These are phyloP conservation scores for Zasmidium angulare DNA, from an alignment of 2,329 filamentous ascomycete genomes.

Conservation along the genomic window DNA sequence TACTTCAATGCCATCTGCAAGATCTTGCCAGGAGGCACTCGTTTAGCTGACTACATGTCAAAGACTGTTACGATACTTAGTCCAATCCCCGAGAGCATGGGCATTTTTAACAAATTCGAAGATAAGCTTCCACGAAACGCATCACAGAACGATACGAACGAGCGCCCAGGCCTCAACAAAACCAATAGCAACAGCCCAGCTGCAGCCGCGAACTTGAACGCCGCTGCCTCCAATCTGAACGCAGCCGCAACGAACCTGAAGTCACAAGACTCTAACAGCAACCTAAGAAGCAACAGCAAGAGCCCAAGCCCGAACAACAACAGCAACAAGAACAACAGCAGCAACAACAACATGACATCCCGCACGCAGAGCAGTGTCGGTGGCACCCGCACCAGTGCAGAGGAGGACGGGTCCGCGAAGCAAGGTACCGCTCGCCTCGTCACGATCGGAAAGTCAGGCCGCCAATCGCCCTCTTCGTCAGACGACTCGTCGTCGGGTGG, in stretches of 20 bases:
- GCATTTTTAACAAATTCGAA: conserved; percentile 9
- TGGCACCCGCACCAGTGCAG: not conserved
- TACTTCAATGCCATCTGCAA: not conserved
- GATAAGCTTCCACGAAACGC: conserved; percentile 1
- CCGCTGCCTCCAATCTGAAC: conserved; percentile 8
- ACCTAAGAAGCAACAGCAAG: not conserved
- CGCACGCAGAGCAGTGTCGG: not conserved
- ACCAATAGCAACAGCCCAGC: not conserved
- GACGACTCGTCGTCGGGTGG: conserved; percentile 7
- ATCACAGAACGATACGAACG: not conserved
- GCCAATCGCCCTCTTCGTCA: not conserved
- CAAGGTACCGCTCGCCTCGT: conserved; percentile 4
- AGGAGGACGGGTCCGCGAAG: not conserved
- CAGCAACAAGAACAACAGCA: conserved; percentile 1
- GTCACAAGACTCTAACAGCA: conserved; percentile 1
- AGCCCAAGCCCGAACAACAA: not conserved
- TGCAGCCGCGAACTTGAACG: conserved; percentile 6
- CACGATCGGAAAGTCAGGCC: conserved; percentile 7
- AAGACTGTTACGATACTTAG: conserved; percentile 6
- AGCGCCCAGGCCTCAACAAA: not conserved
- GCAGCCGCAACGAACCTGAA: conserved; percentile 10
- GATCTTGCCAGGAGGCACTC: not conserved
- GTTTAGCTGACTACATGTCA: conserved; percentile 9
- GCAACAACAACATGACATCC: conserved; percentile 3
- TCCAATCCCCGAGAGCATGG: conserved; percentile 10